Evolutionary conservation across 352 stramenopile genomes (phyloP).

Genomic region (Globisporangium heterothallicum): DNA sequence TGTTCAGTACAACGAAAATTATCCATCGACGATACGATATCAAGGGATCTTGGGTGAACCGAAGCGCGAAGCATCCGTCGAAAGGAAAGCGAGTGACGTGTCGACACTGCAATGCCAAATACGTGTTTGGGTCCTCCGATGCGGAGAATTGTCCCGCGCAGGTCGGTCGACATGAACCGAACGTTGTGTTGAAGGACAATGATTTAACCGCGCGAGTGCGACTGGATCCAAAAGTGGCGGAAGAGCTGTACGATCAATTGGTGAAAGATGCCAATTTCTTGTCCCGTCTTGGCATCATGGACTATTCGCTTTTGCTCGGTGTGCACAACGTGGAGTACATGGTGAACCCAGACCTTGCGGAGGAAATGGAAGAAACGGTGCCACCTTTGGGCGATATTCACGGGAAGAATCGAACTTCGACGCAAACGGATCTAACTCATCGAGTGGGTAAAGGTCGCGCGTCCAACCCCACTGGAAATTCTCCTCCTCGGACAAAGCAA

Average conservation of each 20-base stretch:
- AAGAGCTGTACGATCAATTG: conserved; percentile 82
- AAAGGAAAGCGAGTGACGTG: conserved; percentile 84
- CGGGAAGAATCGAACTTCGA: conserved; percentile 11
- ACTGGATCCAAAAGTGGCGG: conserved; percentile 59
- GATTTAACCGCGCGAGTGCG: conserved; percentile 82
- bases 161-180: conserved; percentile 79
- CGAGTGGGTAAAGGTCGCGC: conserved; percentile 17
- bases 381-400: conserved; percentile 1
- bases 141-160: conserved; percentile 69
- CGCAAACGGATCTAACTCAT: conserved; percentile 29
- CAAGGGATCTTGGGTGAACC: conserved; percentile 87
- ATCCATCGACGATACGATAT: conserved; percentile 87
- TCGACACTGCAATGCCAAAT: conserved; percentile 85
- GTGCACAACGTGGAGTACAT: conserved; percentile 88
- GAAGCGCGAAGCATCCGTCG: conserved; percentile 80
- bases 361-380: conserved; percentile 21
- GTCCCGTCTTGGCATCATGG: conserved; percentile 84
- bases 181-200: conserved; percentile 87
- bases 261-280: conserved; percentile 86
- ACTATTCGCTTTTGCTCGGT: conserved; percentile 87
- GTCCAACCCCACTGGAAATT: conserved; percentile 16
- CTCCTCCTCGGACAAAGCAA: conserved; percentile 24
- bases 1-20: conserved; percentile 80
- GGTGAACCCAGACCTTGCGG: conserved; percentile 70
- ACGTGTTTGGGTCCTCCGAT: conserved; percentile 77